phyloP scores from a whole-genome alignment of 768 basidiomycete genomes.

The Phylloporus scabripes region DNA sequence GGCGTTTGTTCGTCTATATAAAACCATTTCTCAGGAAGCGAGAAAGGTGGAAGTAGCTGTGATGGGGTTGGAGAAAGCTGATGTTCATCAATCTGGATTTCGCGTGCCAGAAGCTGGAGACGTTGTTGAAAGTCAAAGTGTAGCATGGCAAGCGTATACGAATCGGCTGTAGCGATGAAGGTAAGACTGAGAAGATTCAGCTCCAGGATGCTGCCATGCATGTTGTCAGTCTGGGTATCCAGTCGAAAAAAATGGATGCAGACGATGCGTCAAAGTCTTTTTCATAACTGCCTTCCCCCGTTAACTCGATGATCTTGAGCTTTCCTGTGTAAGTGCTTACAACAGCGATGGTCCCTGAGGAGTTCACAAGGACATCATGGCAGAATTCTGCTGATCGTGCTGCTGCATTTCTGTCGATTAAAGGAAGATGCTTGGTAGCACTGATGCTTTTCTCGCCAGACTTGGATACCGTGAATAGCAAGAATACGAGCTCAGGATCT shows the following conservation, averaged over 20 bases:
- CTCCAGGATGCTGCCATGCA: conserved; percentile 48
- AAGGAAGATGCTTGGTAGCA: conserved; percentile 41
- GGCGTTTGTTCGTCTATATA: conserved; percentile 35
- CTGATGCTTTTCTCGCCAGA: conserved; percentile 32
- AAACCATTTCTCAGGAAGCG: conserved; percentile 46
- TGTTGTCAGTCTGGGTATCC: conserved; percentile 1
- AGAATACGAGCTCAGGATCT: conserved; percentile 63
- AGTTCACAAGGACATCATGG: conserved; percentile 62
- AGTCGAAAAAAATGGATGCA: conserved; percentile 24
- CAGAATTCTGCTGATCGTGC: conserved; percentile 66
- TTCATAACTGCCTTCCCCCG: conserved; percentile 47
- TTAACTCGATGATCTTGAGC: conserved; percentile 56
- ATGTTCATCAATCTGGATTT: conserved; percentile 42
- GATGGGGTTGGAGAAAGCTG: conserved; percentile 46
- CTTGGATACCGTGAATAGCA: conserved; percentile 43
- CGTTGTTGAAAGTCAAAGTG: conserved; percentile 57
- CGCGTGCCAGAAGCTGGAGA: conserved; percentile 59
- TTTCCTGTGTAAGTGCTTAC: conserved; percentile 66
- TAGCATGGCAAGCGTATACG: conserved; percentile 58
- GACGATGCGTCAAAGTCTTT: conserved; percentile 61
- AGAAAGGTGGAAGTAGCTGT: conserved; percentile 45
- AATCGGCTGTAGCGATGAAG: conserved; percentile 46
- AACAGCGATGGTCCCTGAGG: conserved; percentile 53
- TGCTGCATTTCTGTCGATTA: conserved; percentile 45
- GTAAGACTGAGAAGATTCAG: conserved; percentile 62